Evolutionary conservation across 1,284 basidiomycete genomes (phyloP).

Genomic region (Cutaneotrichosporon sp.): DNA sequence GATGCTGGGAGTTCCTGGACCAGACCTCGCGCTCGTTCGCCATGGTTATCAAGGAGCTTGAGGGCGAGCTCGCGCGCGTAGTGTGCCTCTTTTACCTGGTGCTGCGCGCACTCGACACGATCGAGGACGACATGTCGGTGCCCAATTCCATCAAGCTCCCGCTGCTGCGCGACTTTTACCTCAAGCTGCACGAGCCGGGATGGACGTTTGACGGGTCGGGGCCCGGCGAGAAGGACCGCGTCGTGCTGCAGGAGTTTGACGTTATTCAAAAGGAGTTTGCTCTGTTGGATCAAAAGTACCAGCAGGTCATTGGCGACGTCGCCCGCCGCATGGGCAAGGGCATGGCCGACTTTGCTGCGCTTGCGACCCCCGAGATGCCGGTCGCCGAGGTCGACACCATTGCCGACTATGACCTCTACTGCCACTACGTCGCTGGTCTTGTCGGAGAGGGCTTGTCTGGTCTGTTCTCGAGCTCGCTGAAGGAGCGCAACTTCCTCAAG

Average conservation of each 20-base stretch:
- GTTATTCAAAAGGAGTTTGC: conserved; percentile 78
- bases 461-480: conserved; percentile 79
- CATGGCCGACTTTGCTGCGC: conserved; percentile 92
- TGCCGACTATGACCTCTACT: conserved; percentile 91
- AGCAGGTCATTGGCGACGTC: conserved; percentile 76
- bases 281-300: conserved; percentile 64
- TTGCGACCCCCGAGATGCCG: conserved; percentile 63
- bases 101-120: conserved; percentile 85
- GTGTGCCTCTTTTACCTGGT: conserved; percentile 96
- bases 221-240: conserved; percentile 83
- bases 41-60: conserved; percentile 92
- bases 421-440: conserved; percentile 96
- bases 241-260: conserved; percentile 81
- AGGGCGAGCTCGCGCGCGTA: conserved; percentile 86
- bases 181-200: conserved; percentile 71
- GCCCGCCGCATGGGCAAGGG: conserved; percentile 81
- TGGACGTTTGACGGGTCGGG: conserved; percentile 84
- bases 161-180: conserved; percentile 76
- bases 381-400: conserved; percentile 66
- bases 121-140: conserved; percentile 98
- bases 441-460: conserved; percentile 94
- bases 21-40: conserved; percentile 84
- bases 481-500: conserved; percentile 72
- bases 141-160: conserved; percentile 80
- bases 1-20: conserved; percentile 89